phyloP scores from a whole-genome alignment of 2,329 filamentous ascomycete genomes.

The Fusarium nisikadoi region DNA sequence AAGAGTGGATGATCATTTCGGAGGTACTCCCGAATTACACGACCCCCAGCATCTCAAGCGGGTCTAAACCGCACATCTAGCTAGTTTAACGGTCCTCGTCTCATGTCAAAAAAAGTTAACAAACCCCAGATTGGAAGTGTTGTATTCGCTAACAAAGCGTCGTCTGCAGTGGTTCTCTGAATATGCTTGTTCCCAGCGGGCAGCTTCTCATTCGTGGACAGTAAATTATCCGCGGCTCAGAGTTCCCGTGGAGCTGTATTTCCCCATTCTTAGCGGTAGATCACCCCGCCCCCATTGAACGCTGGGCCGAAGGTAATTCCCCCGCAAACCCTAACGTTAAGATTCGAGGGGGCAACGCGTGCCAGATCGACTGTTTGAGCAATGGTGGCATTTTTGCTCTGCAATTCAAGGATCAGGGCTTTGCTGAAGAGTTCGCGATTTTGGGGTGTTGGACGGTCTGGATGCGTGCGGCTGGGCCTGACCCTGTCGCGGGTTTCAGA shows the following conservation, averaged over 20 bases:
- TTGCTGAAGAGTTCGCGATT: background rate
- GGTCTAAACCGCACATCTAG: background rate
- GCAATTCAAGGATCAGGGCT: background rate
- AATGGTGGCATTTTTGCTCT: background rate
- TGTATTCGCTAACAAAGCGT: background rate
- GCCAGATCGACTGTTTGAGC: slow-evolving; percentile 2
- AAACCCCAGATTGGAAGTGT: background rate
- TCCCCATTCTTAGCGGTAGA: slow-evolving; percentile 37
- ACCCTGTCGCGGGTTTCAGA: background rate
- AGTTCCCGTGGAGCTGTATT: slow-evolving; percentile 35
- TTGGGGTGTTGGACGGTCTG: background rate
- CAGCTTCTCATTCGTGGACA: slow-evolving; percentile 10
- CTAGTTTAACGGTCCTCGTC: background rate
- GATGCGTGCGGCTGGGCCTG: background rate
- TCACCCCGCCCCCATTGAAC: slow-evolving; percentile 33
- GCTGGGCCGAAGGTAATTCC: background rate
- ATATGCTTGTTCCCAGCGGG: slow-evolving; percentile 9
- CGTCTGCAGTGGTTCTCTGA: background rate
- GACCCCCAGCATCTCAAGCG: background rate
- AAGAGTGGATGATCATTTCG: slow-evolving; percentile 8
- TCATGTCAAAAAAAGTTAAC: background rate
- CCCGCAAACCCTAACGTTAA: slow-evolving; percentile 28
- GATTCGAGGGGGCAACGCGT: background rate
- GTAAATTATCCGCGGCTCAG: slow-evolving; percentile 25
- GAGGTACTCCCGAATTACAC: slow-evolving; percentile 13